These are phyloP conservation scores for Komagataella phaffii DNA, from an alignment of 805 yeast genomes.

Conservation along the genomic window DNA sequence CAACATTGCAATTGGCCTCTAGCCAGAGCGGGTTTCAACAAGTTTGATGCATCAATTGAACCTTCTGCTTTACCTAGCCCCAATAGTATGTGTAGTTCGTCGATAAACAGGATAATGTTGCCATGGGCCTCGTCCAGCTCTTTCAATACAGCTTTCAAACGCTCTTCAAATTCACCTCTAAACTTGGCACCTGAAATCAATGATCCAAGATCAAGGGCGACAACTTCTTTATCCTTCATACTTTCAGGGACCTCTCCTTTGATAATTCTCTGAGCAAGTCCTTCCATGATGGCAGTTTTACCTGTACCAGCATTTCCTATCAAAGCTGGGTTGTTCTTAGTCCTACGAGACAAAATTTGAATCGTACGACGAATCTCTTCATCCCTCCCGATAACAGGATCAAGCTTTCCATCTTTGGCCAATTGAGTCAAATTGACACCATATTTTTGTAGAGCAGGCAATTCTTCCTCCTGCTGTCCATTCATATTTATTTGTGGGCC, in stretches of 20 bases:
- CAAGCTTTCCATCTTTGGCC: conserved; percentile 83
- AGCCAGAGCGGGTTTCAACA: conserved; percentile 87
- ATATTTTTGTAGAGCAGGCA: conserved; percentile 71
- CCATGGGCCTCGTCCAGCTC: conserved; percentile 77
- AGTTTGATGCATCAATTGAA: conserved; percentile 87
- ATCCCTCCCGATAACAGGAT: conserved; percentile 95
- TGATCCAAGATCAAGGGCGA: conserved; percentile 79
- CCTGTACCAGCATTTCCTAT: conserved; percentile 98
- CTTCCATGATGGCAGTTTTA: conserved; percentile 94
- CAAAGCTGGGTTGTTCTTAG: conserved; percentile 89
- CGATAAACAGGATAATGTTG: conserved; percentile 69
- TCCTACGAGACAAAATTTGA: conserved; percentile 82
- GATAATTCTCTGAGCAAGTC: conserved; percentile 85
- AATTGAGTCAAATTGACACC: conserved; percentile 80
- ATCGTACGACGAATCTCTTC: conserved; percentile 90
- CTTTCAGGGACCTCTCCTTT: conserved; percentile 92
- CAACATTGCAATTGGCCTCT: conserved; percentile 87
- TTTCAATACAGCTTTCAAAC: conserved; percentile 65
- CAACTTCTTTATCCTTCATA: conserved; percentile 73
- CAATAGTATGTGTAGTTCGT: conserved; percentile 79
- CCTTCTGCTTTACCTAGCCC: conserved; percentile 94
- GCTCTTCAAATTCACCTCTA: conserved; percentile 92
- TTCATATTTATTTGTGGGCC: conserved; percentile 1
- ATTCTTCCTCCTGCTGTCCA: conserved; percentile 24
- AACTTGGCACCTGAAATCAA: conserved; percentile 91